Evolutionary conservation across 345 rosid species (phyloP).

Genomic region (Balakata baccata): DNA sequence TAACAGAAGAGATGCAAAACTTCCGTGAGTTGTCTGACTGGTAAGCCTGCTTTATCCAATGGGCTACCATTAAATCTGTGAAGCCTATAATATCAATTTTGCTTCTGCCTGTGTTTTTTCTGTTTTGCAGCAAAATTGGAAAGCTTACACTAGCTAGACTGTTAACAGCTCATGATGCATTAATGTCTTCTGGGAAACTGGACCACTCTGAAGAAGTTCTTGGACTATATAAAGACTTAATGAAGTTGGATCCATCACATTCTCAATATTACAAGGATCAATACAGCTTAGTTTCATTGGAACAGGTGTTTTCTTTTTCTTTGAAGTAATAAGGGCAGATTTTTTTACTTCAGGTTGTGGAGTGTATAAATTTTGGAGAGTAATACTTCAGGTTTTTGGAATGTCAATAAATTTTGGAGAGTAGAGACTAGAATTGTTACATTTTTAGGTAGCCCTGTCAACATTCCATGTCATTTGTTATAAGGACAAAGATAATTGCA

Average conservation of each 20-base stretch:
- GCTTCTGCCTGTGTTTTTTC: background rate
- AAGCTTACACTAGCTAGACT: conserved; percentile 89
- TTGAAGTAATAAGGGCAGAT: background rate
- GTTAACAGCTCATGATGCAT: conserved; percentile 62
- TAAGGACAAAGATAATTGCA: background rate
- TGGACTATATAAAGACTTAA: conserved; percentile 54
- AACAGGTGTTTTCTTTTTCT: conserved; percentile 41
- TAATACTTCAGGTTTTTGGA: too few species aligned
- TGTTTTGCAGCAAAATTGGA: conserved; percentile 76
- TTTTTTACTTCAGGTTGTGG: background rate
- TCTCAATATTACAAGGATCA: conserved; percentile 68
- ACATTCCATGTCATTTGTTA: background rate
- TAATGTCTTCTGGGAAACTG: conserved; percentile 30
- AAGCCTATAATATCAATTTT: conserved; percentile 4
- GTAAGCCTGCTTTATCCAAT: conserved; percentile 38
- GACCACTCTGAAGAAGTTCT: conserved; percentile 62
- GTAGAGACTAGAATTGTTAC: too few species aligned
- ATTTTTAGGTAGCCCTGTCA: too few species aligned
- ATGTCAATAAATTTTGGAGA: background rate
- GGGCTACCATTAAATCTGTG: conserved; percentile 10
- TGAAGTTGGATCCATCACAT: conserved; percentile 73
- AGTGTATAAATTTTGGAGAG: background rate
- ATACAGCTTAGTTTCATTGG: conserved; percentile 61
- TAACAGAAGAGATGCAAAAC: conserved; percentile 53
- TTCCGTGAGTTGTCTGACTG: conserved; percentile 58